Base-by-base conservation (phyloP, 805 yeast species). In the Yamadazyma olivae region DNA sequence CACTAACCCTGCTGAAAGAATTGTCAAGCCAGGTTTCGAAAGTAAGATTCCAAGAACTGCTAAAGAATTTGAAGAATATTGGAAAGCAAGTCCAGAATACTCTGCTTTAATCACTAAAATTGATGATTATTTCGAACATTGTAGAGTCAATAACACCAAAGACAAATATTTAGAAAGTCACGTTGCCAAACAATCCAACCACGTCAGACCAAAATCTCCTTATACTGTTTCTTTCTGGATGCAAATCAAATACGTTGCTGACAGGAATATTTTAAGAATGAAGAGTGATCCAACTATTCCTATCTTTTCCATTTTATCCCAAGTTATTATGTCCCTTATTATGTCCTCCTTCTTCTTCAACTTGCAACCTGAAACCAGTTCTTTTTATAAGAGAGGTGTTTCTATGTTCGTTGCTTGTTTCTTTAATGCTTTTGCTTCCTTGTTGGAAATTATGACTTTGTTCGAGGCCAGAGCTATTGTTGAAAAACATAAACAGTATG, bases 401-500 rank as follows among this genome's bases (percentile, higher is more conserved):
- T 57, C 75, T 26, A 58, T 81, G 56, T 81, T 79, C 60, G 78
- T 76, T 52, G 74, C 80, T 24, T 66, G 78, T 33, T 61, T 81
- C 36, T 79, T 73, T 47, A 80, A 77, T 53, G 81, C 83, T 8
- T 73, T 81, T 57, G 59, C 77, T 19, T 67, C 83, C 3, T 61
- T 79, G 46, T 74, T 79, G 45, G 85, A 80, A 51, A 73, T 80
- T 41, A 67, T 80, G 49, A 56, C 73, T 8, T 61, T 79, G 38
- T 81, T 77, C 48, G 75, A 75, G 40, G 74, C 74, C 38, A 75
- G 83, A 61, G 77, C 82, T 20, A 77, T 85, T 44, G 71, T 82
- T 18, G 75, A 74, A 48, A 84, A 85, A 51, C 95, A 85, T 53
- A 79, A 80, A 50, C 71, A 73, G 32, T 85, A 81, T 48, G 79